These are phyloP conservation scores for Pythium grandisporangium DNA, from an alignment of 352 stramenopile species.

Conservation along the genomic window DNA sequence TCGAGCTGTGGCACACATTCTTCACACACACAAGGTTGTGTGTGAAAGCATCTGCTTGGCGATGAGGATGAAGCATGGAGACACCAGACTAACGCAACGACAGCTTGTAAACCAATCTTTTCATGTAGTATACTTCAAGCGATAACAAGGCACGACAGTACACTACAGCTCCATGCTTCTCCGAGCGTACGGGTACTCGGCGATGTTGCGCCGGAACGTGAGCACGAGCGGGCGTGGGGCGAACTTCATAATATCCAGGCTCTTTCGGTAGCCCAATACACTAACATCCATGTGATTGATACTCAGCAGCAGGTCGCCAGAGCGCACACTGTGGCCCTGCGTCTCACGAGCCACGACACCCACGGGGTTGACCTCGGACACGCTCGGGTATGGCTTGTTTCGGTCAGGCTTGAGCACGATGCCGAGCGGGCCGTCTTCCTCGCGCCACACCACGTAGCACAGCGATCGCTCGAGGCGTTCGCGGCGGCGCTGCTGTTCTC, in stretches of 20 bases:
- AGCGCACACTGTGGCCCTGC: conserved; percentile 16
- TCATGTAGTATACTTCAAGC: too few species aligned
- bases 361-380: conserved; percentile 23
- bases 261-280: conserved; percentile 41
- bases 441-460: conserved; percentile 58
- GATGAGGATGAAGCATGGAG: too few species aligned
- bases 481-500: conserved; percentile 28
- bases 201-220: conserved; percentile 38
- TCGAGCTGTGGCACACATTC: too few species aligned
- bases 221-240: conserved; percentile 58
- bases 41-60: too few species aligned
- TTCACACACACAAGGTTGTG: too few species aligned
- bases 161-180: conserved; percentile 47
- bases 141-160: too few species aligned
- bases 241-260: conserved; percentile 51
- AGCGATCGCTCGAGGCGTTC: conserved; percentile 45
- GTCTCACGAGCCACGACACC: conserved; percentile 19
- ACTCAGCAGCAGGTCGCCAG: conserved; percentile 51
- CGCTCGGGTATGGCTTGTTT: conserved; percentile 41
- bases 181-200: conserved; percentile 13
- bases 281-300: conserved; percentile 66
- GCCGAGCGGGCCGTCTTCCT: conserved; percentile 50
- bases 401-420: conserved; percentile 42
- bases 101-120: too few species aligned
- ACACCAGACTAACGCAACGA: too few species aligned